phyloP scores from a whole-genome alignment of 768 basidiomycete genomes.

The Tephrocybe rancida region DNA sequence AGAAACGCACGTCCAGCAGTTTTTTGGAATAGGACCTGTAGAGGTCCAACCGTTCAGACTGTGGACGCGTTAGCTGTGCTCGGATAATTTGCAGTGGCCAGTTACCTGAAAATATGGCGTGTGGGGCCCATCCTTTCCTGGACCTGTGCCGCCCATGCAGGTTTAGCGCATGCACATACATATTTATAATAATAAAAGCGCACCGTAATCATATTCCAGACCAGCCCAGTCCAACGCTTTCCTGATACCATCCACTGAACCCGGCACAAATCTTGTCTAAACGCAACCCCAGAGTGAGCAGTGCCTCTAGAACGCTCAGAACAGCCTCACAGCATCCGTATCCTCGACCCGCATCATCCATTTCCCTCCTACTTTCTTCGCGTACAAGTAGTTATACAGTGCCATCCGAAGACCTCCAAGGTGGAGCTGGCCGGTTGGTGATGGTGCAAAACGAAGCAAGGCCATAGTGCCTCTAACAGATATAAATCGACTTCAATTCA shows the following conservation, averaged over 20 bases:
- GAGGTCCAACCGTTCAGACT: constrained; percentile 90
- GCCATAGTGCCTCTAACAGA: constrained; percentile 40
- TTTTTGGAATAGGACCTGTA: constrained; percentile 75
- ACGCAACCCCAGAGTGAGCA: neutral
- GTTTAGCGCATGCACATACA: constrained; percentile 1
- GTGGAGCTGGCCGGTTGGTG: constrained; percentile 93
- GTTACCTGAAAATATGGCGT: constrained; percentile 87
- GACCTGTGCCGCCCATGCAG: constrained; percentile 51
- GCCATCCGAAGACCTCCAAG: constrained; percentile 95
- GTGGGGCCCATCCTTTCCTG: constrained; percentile 72
- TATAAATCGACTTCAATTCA: too few relatives aligned
- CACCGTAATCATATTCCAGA: constrained; percentile 89
- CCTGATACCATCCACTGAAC: constrained; percentile 81
- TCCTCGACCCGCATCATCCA: constrained; percentile 96
- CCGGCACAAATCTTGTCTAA: constrained; percentile 80
- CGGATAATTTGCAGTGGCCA: neutral
- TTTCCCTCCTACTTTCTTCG: constrained; percentile 79
- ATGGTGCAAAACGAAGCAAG: constrained; percentile 92
- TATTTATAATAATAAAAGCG: constrained; percentile 19
- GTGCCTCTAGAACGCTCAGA: neutral
- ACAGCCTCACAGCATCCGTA: constrained; percentile 77
- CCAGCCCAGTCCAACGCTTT: constrained; percentile 88
- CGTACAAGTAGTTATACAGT: constrained; percentile 87
- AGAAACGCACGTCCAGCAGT: constrained; percentile 68
- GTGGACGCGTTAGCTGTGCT: neutral